Conservation (phyloP, 2,329 filamentous ascomycete species). For the Samsoniella hepiali region DNA sequence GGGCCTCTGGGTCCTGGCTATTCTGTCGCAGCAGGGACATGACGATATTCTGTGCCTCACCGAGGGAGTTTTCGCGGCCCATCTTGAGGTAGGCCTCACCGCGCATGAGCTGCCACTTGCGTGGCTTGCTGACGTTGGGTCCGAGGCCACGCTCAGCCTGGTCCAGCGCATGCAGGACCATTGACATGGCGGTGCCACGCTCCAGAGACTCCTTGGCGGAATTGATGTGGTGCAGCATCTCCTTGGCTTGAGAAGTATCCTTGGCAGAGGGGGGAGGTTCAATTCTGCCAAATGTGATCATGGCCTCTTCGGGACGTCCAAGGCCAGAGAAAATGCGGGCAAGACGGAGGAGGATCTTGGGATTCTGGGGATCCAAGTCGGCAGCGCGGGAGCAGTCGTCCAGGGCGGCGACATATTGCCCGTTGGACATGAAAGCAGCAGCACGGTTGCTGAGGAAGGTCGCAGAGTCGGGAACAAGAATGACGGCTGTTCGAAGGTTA, state of each 20-base stretch:
- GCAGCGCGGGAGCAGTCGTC: constrained; percentile 83
- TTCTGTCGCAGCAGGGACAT: constrained; percentile 84
- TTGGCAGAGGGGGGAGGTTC: constrained; percentile 77
- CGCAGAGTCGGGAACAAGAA: constrained; percentile 77
- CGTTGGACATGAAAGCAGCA: constrained; percentile 87
- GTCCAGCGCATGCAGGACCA: constrained; percentile 89
- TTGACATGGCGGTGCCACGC: constrained; percentile 76
- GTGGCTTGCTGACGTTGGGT: constrained; percentile 69
- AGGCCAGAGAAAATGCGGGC: constrained; percentile 87
- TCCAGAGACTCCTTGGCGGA: constrained; percentile 76
- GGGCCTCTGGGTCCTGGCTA: constrained; percentile 86
- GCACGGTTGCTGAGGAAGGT: constrained; percentile 95
- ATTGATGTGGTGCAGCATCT: constrained; percentile 78
- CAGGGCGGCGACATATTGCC: constrained; percentile 73
- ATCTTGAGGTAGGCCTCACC: constrained; percentile 92
- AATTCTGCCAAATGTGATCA: constrained; percentile 78
- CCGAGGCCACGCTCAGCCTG: constrained; percentile 83
- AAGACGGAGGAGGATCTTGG: constrained; percentile 83
- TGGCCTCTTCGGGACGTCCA: constrained; percentile 81
- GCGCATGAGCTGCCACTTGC: constrained; percentile 91
- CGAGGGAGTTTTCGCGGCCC: constrained; percentile 82
- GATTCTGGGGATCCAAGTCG: constrained; percentile 78
- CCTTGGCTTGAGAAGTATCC: constrained; percentile 77
- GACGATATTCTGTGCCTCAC: constrained; percentile 88
- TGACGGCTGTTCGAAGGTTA: constrained; percentile 68